phyloP scores from a whole-genome alignment of 140 eudicot species.

The Senecio squalidus region DNA sequence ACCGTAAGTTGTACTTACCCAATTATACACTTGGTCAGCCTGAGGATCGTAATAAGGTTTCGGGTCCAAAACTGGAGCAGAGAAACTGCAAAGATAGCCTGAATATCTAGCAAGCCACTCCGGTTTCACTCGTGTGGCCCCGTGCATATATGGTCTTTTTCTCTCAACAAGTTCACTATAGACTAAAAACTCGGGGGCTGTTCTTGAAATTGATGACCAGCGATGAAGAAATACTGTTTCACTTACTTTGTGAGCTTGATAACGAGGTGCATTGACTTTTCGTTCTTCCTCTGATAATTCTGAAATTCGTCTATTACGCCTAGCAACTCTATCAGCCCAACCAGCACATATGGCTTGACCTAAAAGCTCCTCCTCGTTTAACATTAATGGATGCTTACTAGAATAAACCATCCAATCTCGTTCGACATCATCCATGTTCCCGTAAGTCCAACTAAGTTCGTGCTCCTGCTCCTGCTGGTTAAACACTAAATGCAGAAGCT shows the following conservation, averaged over 20 bases:
- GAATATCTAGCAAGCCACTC: constrained; percentile 83
- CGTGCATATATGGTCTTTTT: constrained; percentile 72
- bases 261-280: constrained; percentile 55
- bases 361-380: constrained; percentile 70
- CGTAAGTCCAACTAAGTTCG: constrained; percentile 56
- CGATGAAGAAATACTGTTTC: constrained; percentile 78
- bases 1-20: constrained; percentile 56
- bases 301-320: constrained; percentile 37
- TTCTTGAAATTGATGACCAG: constrained; percentile 57
- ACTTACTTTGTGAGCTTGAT: constrained; percentile 56
- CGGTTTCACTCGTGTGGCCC: constrained; percentile 74
- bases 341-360: constrained; percentile 96
- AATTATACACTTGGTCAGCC: constrained; percentile 50
- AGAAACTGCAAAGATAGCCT: constrained; percentile 43
- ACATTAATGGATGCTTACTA: constrained; percentile 45
- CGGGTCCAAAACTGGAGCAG: constrained; percentile 72
- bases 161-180: constrained; percentile 62
- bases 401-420: constrained; percentile 56
- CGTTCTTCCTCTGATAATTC: constrained; percentile 47
- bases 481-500: constrained; percentile 69
- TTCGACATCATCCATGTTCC: constrained; percentile 63
- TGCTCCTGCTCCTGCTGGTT: constrained; percentile 32
- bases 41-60: constrained; percentile 66
- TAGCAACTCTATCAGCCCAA: constrained; percentile 94
- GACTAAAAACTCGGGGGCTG: constrained; percentile 75